Base-by-base conservation (phyloP, 257 asterid genomes). In the Gardenia jasminoides region DNA sequence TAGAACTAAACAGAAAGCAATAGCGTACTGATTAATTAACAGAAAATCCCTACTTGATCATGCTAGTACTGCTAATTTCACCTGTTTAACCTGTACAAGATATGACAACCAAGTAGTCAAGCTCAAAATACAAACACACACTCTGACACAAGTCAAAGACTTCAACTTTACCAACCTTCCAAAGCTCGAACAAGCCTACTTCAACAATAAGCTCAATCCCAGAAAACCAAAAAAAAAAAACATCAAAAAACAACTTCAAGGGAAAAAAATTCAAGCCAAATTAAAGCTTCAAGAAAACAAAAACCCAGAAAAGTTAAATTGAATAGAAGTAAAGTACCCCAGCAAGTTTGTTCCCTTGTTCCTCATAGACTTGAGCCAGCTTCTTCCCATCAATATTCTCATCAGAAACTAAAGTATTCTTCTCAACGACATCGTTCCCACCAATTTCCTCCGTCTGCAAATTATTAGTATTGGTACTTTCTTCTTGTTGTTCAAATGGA, bases 261-360 rank as follows among this genome's bases (percentile, higher is more conserved):
- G 9, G n/a, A 22, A 36, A 31, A 13, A 20, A 47, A 8, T 64
- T 26, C 58, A 52, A 33, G 44, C 39, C 20, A 31, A 77, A 65
- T 30, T 56, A 74, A 30, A 48, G 28, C 59, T 62, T 9, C 0
- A 54, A 44, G 26, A 70, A 28, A 67, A 33, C 46, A 9, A 64
- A 81, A 33, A 31, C 30, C 52, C 20, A 41, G 7, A 30, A 71
- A 61, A 67, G 26, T 3, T 64, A 78, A 76, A 65, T 11, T 6
- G 24, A 28, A 47, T 33, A n/a, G 7, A 59, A 31, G n/a, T 2
- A n/a, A 72, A 79, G 31, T 85, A 93, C 98, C 97, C 92, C 92
- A 77, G 98, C 97, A 67, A 94, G 93, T 80, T 84, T 81, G 81
- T 92, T 94, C 54, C 98, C 98, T 72, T 79, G 89, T 75, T 88